Evolutionary conservation across 2,329 filamentous ascomycete species (phyloP).

Genomic region (Fusarium sarcochroum): DNA sequence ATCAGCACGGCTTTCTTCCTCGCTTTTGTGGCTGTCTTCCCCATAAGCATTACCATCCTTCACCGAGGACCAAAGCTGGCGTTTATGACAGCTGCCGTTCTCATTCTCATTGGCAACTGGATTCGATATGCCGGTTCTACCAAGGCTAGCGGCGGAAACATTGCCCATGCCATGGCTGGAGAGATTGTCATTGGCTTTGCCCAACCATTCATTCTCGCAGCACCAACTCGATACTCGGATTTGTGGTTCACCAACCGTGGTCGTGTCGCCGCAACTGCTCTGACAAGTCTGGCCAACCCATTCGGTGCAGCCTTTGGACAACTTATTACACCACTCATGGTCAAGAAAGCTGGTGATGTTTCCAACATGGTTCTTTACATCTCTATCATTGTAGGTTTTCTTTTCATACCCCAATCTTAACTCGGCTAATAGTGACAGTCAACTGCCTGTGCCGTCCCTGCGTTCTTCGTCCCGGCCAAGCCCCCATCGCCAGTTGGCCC

Average conservation of each 20-base stretch:
- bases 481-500: constrained; percentile 85
- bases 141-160: constrained; percentile 70
- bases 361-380: constrained; percentile 89
- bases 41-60: constrained; percentile 81
- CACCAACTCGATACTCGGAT: constrained; percentile 92
- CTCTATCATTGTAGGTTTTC: constrained; percentile 77
- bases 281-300: constrained; percentile 89
- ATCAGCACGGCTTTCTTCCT: constrained; percentile 90
- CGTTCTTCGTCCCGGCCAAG: constrained; percentile 82
- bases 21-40: constrained; percentile 80
- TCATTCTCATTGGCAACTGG: constrained; percentile 91
- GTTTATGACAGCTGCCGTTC: constrained; percentile 78
- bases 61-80: constrained; percentile 84
- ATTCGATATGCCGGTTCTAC: constrained; percentile 82
- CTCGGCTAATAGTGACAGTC: constrained; percentile 49
- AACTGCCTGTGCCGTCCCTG: constrained; percentile 73
- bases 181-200: constrained; percentile 91
- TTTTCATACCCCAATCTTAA: neutral
- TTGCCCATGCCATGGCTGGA: constrained; percentile 86
- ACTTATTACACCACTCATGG: constrained; percentile 86
- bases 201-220: constrained; percentile 91
- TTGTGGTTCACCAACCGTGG: constrained; percentile 92
- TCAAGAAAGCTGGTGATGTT: constrained; percentile 72
- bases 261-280: constrained; percentile 87
- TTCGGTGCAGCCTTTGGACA: constrained; percentile 91